These are phyloP conservation scores for Penicillium digitatum DNA, from an alignment of 2,329 filamentous ascomycete genomes.

Conservation along the genomic window DNA sequence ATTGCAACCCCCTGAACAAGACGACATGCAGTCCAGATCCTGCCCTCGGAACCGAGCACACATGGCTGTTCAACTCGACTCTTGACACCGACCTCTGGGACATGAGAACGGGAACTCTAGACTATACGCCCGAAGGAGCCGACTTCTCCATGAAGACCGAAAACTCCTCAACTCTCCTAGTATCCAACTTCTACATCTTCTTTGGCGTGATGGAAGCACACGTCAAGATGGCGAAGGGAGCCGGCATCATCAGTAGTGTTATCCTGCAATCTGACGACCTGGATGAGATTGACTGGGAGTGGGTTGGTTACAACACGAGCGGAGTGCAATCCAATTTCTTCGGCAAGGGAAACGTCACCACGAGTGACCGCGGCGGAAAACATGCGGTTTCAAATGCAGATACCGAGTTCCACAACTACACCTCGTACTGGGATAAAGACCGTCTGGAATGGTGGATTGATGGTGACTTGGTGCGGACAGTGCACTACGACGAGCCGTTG, in stretches of 20 bases:
- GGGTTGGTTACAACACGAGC: slow-evolving; percentile 37
- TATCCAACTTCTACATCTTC: slow-evolving; percentile 78
- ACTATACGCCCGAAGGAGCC: slow-evolving; percentile 61
- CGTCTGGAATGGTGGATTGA: slow-evolving; percentile 65
- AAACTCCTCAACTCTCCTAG: slow-evolving; percentile 73
- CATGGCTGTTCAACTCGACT: slow-evolving; percentile 61
- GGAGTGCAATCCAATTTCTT: slow-evolving; percentile 83
- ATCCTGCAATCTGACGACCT: slow-evolving; percentile 78
- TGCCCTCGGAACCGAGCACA: slow-evolving; percentile 61
- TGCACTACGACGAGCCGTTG: slow-evolving; percentile 57
- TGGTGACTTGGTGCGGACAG: slow-evolving; percentile 56
- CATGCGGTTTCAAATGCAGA: slow-evolving; percentile 62
- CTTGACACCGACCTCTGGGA: slow-evolving; percentile 61
- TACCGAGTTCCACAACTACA: slow-evolving; percentile 46
- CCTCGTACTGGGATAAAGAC: slow-evolving; percentile 63
- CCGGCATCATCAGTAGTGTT: slow-evolving; percentile 74
- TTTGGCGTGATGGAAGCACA: slow-evolving; percentile 73
- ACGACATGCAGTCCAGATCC: slow-evolving; percentile 64
- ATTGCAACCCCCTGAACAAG: slow-evolving; percentile 70
- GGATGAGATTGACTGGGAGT: slow-evolving; percentile 75
- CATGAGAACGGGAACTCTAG: slow-evolving; percentile 61
- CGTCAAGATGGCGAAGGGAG: slow-evolving; percentile 70
- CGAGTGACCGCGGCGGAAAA: slow-evolving; percentile 78
- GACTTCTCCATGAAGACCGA: slow-evolving; percentile 66
- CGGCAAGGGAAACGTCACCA: slow-evolving; percentile 73